Conservation (phyloP, 148 eudicot genomes). For the Simmondsia chinensis region DNA sequence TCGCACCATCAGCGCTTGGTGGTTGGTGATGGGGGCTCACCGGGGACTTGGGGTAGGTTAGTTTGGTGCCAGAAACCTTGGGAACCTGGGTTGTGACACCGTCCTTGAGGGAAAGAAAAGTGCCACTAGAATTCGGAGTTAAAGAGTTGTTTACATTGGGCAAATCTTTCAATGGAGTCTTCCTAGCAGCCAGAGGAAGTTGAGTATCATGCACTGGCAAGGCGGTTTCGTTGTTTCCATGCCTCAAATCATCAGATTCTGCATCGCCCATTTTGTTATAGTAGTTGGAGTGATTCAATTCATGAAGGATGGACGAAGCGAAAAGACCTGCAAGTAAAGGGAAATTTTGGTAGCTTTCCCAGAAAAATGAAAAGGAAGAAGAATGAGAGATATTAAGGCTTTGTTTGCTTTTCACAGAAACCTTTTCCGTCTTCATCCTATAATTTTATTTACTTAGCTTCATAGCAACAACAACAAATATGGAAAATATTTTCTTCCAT, state of each 20-base stretch:
- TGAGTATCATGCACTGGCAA: constrained; percentile 36
- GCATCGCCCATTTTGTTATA: constrained; percentile 37
- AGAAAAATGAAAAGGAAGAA: neutral
- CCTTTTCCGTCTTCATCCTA: too few species aligned
- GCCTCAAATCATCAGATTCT: constrained; percentile 27
- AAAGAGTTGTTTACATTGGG: constrained; percentile 38
- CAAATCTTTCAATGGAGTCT: constrained; percentile 47
- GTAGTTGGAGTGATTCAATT: constrained; percentile 26
- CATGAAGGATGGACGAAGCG: constrained; percentile 6
- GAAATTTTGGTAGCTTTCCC: neutral
- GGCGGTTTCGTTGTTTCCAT: constrained; percentile 27
- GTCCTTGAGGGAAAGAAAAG: constrained; percentile 28
- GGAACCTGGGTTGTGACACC: constrained; percentile 21
- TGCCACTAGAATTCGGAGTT: constrained; percentile 31
- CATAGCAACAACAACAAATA: too few species aligned
- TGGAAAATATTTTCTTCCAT: too few species aligned
- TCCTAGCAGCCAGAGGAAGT: constrained; percentile 31
- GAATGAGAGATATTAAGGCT: neutral
- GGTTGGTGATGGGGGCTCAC: constrained; percentile 25
- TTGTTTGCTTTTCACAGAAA: too few species aligned
- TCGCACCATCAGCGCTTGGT: constrained; percentile 31
- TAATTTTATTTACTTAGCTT: too few species aligned
- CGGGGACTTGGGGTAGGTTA: constrained; percentile 29
- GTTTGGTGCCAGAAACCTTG: constrained; percentile 44
- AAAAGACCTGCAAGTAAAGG: constrained; percentile 10